These are phyloP conservation scores for Neobulgaria alba DNA, from an alignment of 2,329 filamentous ascomycete species.

Conservation along the genomic window DNA sequence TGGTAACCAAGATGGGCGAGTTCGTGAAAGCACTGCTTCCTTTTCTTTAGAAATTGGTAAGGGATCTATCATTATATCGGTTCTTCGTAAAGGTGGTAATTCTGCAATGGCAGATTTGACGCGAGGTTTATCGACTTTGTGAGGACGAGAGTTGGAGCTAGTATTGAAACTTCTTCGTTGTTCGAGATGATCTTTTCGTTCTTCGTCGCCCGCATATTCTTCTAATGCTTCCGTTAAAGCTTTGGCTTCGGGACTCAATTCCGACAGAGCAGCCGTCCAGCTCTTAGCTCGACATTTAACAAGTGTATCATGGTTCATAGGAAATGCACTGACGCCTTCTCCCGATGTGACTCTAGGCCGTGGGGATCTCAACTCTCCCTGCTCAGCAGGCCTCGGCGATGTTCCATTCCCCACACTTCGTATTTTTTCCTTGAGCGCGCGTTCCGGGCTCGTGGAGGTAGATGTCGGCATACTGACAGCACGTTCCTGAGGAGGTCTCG, in stretches of 20 bases:
- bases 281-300: conserved; percentile 57
- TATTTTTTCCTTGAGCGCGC: conserved; percentile 20
- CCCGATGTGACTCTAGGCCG: conserved; percentile 35
- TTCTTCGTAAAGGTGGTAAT: conserved; percentile 46
- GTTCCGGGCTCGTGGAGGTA: conserved; percentile 29
- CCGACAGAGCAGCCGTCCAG: conserved; percentile 63
- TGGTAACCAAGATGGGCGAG: conserved; percentile 74
- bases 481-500: conserved; percentile 51
- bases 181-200: conserved; percentile 33
- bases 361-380: conserved; percentile 41
- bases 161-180: conserved; percentile 25
- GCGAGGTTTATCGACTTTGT: conserved; percentile 37
- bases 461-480: conserved; percentile 45
- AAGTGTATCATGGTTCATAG: conserved; percentile 40
- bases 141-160: neutral
- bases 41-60: conserved; percentile 80
- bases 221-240: conserved; percentile 73
- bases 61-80: conserved; percentile 77
- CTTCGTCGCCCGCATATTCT: conserved; percentile 62
- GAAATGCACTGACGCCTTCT: conserved; percentile 39
- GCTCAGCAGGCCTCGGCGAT: conserved; percentile 48
- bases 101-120: conserved; percentile 60
- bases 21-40: conserved; percentile 72
- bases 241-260: conserved; percentile 64
- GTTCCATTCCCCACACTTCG: conserved; percentile 49